Evolutionary conservation across 371 early-diverging fungal genomes (phyloP).

Genomic region (Rhizopus arrhizus): DNA sequence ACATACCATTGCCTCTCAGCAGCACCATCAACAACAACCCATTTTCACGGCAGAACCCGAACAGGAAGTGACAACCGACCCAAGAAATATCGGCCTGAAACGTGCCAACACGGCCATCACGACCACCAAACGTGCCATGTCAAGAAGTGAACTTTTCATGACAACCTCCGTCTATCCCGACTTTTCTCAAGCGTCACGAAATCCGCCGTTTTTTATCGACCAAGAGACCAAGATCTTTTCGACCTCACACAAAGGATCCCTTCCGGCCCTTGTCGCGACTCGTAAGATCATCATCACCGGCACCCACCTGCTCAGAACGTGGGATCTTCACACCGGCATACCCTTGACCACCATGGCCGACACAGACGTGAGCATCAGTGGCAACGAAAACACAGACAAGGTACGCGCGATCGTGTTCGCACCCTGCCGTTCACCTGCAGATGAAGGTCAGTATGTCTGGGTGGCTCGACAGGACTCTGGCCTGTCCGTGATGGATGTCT

Average conservation of each 20-base stretch:
- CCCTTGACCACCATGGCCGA: conserved; percentile 16
- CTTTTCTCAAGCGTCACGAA: conserved; percentile 26
- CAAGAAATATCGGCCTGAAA: conserved; percentile 3
- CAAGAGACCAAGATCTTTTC: conserved; percentile 17
- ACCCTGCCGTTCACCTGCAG: conserved; percentile 39
- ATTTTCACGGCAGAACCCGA: not conserved
- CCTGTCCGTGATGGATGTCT: conserved; percentile 60
- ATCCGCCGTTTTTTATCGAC: conserved; percentile 14
- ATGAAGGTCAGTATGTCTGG: conserved; percentile 69
- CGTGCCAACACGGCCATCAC: conserved; percentile 14
- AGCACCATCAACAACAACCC: conserved; percentile 2
- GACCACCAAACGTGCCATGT: conserved; percentile 20
- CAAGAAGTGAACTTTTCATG: conserved; percentile 22
- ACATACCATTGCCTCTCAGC: conserved; percentile 28
- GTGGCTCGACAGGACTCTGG: conserved; percentile 63
- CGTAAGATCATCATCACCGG: conserved; percentile 26
- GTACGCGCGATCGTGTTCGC: conserved; percentile 40
- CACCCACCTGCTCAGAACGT: conserved; percentile 14
- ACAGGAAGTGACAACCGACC: not conserved
- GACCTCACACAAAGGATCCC: conserved; percentile 21
- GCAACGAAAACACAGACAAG: conserved; percentile 24
- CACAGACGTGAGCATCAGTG: not conserved
- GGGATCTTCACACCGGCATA: conserved; percentile 22
- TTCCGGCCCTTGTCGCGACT: conserved; percentile 13
- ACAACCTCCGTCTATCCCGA: conserved; percentile 22